phyloP scores from a whole-genome alignment of 164 flowering plant genomes.

The Aristolochia contorta region DNA sequence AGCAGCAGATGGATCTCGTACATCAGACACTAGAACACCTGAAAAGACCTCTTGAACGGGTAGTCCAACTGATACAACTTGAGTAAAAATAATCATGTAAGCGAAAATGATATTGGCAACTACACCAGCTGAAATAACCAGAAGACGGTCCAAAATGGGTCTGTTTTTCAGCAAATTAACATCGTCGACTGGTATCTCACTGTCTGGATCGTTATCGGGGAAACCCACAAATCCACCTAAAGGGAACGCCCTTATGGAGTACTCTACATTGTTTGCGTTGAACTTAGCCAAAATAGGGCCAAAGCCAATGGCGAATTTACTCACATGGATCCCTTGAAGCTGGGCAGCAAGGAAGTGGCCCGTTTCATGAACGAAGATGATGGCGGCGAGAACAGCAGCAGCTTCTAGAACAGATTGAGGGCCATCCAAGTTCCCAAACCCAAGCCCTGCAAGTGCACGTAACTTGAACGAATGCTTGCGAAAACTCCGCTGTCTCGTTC shows the following conservation, averaged over 20 bases:
- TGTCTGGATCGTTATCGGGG: conserved; percentile 97
- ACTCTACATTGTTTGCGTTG: conserved; percentile 83
- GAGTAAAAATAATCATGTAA: conserved; percentile 60
- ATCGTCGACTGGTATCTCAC: conserved; percentile 85
- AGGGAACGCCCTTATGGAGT: conserved; percentile 92
- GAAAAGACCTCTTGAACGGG: conserved; percentile 89
- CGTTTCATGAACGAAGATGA: conserved; percentile 78
- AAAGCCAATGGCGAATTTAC: conserved; percentile 94
- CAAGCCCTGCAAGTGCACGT: conserved; percentile 33
- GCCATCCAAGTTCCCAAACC: conserved; percentile 42
- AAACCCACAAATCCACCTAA: conserved; percentile 96
- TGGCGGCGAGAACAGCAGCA: conserved; percentile 66
- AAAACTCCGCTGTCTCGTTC: too few relatives aligned
- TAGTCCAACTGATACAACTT: conserved; percentile 75
- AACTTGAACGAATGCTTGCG: too few relatives aligned
- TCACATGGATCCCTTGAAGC: conserved; percentile 94
- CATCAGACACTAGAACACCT: conserved; percentile 90
- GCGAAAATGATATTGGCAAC: conserved; percentile 86
- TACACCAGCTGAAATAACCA: conserved; percentile 93
- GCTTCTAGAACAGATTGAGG: conserved; percentile 79
- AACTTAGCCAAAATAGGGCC: conserved; percentile 95
- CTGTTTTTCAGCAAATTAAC: conserved; percentile 78
- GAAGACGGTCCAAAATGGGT: conserved; percentile 68
- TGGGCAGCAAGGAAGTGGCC: conserved; percentile 93
- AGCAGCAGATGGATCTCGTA: conserved; percentile 70